Percentiles rank a stretch among this genome's conserved stretches.
These are phyloP conservation scores for Tilletia caries DNA, from an alignment of 1,284 basidiomycete genomes.

Conservation along the genomic window DNA sequence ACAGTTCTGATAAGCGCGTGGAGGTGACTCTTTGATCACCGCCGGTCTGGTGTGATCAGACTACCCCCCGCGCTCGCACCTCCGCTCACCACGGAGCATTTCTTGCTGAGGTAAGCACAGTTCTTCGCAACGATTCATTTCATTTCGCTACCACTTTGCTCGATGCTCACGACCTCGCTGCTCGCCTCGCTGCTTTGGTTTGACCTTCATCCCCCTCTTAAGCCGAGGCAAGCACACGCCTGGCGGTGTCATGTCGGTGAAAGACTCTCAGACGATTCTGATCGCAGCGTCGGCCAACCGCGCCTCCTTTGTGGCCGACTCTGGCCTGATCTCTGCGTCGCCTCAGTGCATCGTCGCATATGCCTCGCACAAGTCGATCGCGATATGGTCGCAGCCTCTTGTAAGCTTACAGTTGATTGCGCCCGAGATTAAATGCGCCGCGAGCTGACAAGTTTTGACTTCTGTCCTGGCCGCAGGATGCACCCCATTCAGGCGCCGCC, in stretches of 20 bases:
- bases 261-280: not conserved
- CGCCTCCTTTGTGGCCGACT: slow-evolving; percentile 42
- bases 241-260: not conserved
- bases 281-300: slow-evolving; percentile 46
- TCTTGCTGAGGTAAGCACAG: too few relatives aligned
- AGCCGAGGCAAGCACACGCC: too few relatives aligned
- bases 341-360: slow-evolving; percentile 28
- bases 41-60: too few relatives aligned
- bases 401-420: slow-evolving; percentile 20
- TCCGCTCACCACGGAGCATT: too few relatives aligned
- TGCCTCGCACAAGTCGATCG: slow-evolving; percentile 42
- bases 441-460: not conserved
- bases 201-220: not conserved
- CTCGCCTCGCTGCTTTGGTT: too few relatives aligned
- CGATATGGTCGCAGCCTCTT: slow-evolving; percentile 28
- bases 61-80: too few relatives aligned
- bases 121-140: too few relatives aligned
- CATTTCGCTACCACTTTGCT: too few relatives aligned
- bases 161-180: too few relatives aligned
- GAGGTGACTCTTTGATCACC: too few relatives aligned
- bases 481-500: slow-evolving; percentile 13
- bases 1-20: too few relatives aligned
- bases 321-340: slow-evolving; percentile 24
- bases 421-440: not conserved
- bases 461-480: not conserved